Evolutionary conservation across 192 early-diverging fungal genomes (phyloP).

Genomic region (Umbelopsis sp.): DNA sequence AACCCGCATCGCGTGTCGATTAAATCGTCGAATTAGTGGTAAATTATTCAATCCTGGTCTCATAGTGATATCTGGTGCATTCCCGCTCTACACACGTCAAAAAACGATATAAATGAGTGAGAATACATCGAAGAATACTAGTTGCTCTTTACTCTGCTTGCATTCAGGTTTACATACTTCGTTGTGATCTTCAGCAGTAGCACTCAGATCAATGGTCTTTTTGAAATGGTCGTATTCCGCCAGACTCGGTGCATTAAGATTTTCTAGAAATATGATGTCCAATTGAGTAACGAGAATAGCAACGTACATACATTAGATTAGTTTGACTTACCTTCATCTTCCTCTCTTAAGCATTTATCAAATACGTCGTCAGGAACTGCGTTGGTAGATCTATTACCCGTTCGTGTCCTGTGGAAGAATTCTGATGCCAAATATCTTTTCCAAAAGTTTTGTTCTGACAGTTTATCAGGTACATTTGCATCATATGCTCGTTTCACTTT

Average conservation of each 20-base stretch:
- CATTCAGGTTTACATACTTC: slow-evolving; percentile 40
- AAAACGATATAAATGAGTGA: neutral
- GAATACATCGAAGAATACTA: neutral
- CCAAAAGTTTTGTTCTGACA: slow-evolving; percentile 84
- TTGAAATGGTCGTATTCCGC: slow-evolving; percentile 61
- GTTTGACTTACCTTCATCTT: slow-evolving; percentile 59
- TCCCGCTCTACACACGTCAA: slow-evolving; percentile 55
- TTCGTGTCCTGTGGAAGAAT: slow-evolving; percentile 82
- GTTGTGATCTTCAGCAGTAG: slow-evolving; percentile 79
- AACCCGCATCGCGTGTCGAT: slow-evolving; percentile 85
- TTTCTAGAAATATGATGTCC: slow-evolving; percentile 1
- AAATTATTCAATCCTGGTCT: slow-evolving; percentile 67
- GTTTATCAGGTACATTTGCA: slow-evolving; percentile 72
- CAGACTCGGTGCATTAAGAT: slow-evolving; percentile 34
- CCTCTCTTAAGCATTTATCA: slow-evolving; percentile 73
- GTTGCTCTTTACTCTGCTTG: neutral
- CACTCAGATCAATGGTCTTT: slow-evolving; percentile 75
- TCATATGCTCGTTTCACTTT: slow-evolving; percentile 81
- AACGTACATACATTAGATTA: neutral
- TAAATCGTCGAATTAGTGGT: slow-evolving; percentile 84
- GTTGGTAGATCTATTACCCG: slow-evolving; percentile 47
- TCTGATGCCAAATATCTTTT: slow-evolving; percentile 80
- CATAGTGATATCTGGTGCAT: slow-evolving; percentile 85
- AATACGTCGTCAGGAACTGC: slow-evolving; percentile 74
- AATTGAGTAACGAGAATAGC: neutral